A percentile compares a stretch with the other conserved stretches of the same genome.
These are phyloP conservation scores for Aspergillus chevalieri DNA, from an alignment of 2,329 filamentous ascomycete species.

Conservation along the genomic window DNA sequence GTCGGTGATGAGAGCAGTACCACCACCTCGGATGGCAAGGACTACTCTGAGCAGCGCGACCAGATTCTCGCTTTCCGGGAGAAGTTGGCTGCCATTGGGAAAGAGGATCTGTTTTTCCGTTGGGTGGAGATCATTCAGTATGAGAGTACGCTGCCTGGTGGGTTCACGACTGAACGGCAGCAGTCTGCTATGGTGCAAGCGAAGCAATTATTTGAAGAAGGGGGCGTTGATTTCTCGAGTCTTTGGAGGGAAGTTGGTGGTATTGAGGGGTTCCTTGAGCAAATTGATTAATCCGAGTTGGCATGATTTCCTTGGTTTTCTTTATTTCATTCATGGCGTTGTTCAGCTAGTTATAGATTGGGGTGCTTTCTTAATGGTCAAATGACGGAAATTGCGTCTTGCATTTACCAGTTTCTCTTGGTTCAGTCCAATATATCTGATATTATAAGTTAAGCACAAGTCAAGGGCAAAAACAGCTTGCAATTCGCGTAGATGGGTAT, in stretches of 20 bases:
- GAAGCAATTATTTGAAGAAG: conserved; percentile 64
- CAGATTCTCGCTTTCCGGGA: conserved; percentile 79
- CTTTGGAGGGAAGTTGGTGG: conserved; percentile 69
- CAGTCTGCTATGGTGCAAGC: conserved; percentile 66
- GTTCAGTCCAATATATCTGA: neutral
- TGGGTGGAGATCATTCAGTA: conserved; percentile 93
- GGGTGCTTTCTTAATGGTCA: no score
- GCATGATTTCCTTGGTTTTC: neutral
- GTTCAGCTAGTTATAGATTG: no score
- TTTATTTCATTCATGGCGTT: neutral
- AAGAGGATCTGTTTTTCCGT: conserved; percentile 82
- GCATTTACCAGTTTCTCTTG: no score
- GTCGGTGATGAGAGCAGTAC: conserved; percentile 50
- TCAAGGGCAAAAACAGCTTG: neutral
- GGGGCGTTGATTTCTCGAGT: conserved; percentile 74
- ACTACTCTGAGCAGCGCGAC: conserved; percentile 39
- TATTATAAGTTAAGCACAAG: neutral
- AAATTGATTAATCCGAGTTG: conserved; percentile 13
- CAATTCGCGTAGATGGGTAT: conserved; percentile 14
- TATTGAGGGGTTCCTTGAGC: conserved; percentile 50
- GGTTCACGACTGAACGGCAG: conserved; percentile 71
- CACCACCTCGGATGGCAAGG: conserved; percentile 33
- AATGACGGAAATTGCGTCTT: no score
- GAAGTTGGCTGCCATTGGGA: conserved; percentile 65
- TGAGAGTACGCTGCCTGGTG: conserved; percentile 71